phyloP scores from a whole-genome alignment of 2,329 filamentous ascomycete genomes.

The Xylariaceae sp. region DNA sequence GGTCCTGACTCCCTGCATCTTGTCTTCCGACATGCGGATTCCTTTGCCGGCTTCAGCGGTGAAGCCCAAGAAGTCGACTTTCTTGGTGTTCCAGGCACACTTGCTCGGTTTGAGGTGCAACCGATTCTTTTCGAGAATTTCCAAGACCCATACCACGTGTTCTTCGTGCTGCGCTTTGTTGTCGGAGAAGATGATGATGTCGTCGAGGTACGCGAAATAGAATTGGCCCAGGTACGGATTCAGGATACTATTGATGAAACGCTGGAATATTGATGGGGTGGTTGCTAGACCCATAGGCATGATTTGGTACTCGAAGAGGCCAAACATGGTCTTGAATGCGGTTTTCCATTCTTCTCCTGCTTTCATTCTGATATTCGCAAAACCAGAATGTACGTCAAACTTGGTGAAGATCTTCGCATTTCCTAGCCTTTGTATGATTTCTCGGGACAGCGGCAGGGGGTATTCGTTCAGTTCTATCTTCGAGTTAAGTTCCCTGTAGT shows the following conservation, averaged over 20 bases:
- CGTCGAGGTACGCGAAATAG: not conserved
- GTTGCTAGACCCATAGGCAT: not conserved
- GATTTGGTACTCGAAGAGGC: not conserved
- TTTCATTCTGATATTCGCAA: not conserved
- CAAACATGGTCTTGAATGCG: not conserved
- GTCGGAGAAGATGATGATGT: not conserved
- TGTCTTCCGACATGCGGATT: too few relatives aligned
- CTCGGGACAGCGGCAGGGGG: not conserved
- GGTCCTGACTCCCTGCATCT: too few relatives aligned
- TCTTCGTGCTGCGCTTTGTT: not conserved
- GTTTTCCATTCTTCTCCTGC: not conserved
- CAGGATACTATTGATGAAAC: not conserved
- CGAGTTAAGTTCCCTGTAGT: not conserved
- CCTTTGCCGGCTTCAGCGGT: too few relatives aligned
- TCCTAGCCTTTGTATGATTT: not conserved
- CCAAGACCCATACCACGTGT: not conserved
- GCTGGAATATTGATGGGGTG: not conserved
- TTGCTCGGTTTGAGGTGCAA: too few relatives aligned
- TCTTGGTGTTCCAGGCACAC: too few relatives aligned
- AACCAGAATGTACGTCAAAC: not conserved
- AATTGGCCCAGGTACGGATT: not conserved
- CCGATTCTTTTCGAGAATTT: not conserved
- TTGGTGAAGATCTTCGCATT: not conserved
- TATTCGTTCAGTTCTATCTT: not conserved
- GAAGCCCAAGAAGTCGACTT: too few relatives aligned